These are phyloP conservation scores for Aspergillus brasiliensis DNA, from an alignment of 2,329 filamentous ascomycete genomes.

Conservation along the genomic window DNA sequence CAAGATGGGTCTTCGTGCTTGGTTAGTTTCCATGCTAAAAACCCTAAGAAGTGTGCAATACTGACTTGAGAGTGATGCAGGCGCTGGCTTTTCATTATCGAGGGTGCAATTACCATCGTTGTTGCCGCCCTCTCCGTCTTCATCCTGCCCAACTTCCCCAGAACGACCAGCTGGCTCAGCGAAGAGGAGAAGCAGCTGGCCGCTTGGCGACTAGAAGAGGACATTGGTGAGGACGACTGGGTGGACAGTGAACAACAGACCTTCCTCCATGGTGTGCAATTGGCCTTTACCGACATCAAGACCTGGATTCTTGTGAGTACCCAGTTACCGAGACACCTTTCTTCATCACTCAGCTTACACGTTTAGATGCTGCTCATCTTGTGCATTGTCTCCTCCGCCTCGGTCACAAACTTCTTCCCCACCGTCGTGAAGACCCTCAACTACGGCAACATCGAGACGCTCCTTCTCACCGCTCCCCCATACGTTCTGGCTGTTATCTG, in stretches of 20 bases:
- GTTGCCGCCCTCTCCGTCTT: constrained; percentile 61
- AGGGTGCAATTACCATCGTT: constrained; percentile 65
- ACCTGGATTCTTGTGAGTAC: constrained; percentile 58
- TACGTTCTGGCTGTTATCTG: constrained; percentile 64
- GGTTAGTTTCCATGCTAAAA: constrained; percentile 39
- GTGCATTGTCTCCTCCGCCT: constrained; percentile 59
- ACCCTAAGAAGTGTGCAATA: neutral
- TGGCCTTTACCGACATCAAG: constrained; percentile 62
- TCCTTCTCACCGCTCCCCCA: constrained; percentile 66
- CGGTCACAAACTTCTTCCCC: constrained; percentile 70
- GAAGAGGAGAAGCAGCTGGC: constrained; percentile 61
- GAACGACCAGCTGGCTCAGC: constrained; percentile 61
- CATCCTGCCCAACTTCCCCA: constrained; percentile 69
- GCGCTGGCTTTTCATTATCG: constrained; percentile 70
- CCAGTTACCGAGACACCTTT: neutral
- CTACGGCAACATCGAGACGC: constrained; percentile 61
- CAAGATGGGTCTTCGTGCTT: constrained; percentile 57
- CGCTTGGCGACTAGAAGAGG: constrained; percentile 63
- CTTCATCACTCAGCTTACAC: neutral
- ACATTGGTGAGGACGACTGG: constrained; percentile 68
- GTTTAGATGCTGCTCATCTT: constrained; percentile 57
- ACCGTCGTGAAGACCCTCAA: constrained; percentile 70
- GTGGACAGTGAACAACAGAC: constrained; percentile 57
- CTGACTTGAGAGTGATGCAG: constrained; percentile 16
- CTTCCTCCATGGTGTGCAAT: constrained; percentile 52